Base-by-base conservation (phyloP, 352 stramenopile species). In the Phytophthora fragariae region DNA sequence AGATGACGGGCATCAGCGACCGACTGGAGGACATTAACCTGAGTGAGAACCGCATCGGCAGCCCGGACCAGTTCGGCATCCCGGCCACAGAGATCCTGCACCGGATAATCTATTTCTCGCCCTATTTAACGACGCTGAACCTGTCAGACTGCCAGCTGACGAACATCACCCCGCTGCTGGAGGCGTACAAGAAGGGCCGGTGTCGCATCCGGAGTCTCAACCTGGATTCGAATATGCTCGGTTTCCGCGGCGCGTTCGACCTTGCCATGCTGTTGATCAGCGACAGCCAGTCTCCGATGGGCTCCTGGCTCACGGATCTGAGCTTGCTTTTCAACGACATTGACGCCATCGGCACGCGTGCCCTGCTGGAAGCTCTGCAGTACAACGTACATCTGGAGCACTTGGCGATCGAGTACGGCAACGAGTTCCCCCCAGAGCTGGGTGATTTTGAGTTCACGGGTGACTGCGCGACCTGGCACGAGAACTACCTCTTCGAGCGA, bases 241-340 rank as follows among this genome's bases (percentile, higher is more conserved):
- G 81, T 33, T 88, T 88, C 67, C 78, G 79, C 47, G 81, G 81
- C n/a, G 78, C 81, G 3, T 85, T 88, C 65, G 81, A 88, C 60
- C 73, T 88, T 27, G 81, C 81, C n/a, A 85, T 88, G 81, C 62
- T 88, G 57, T 66, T 88, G 39, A 88, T 88, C 71, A 84, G 79
- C 54, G 77, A 87, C 59, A 81, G 75, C 52, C 72, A 87, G 66
- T 73, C 77, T 31, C 68, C 74, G 14, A 63, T 79, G 17, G 75
- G 62, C 35, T 76, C 76, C 31, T 84, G 73, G 70, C 72, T 88
- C 15, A 83, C 76, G 19, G 76, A 79, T 14, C 73, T 88, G 9
- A 88, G 79, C 21, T 50, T 88, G 39, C 63, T 88, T n/a, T 88
- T 88, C 58, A 88, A 88, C 62, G 71, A 85, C 61, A 84, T 88